Evolutionary conservation across 495 filamentous ascomycete species (phyloP).

Genomic region (Filosporella fistucella): DNA sequence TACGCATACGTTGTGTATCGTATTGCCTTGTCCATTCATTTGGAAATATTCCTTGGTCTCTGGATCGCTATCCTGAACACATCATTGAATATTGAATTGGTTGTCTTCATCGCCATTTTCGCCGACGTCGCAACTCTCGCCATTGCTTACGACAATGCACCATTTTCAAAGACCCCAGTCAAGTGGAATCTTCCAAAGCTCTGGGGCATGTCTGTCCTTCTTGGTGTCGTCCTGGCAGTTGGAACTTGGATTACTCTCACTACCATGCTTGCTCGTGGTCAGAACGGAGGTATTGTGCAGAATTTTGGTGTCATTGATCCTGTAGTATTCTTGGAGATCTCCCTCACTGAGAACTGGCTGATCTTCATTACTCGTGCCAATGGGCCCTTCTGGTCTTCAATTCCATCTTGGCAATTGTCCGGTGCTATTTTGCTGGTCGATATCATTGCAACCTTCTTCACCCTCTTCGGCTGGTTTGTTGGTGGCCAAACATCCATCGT

Average conservation of each 20-base stretch:
- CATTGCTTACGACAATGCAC: conserved; percentile 91
- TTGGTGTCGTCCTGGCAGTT: conserved; percentile 73
- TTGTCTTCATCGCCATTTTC: conserved; percentile 93
- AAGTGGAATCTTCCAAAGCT: conserved; percentile 93
- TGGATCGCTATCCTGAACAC: conserved; percentile 87
- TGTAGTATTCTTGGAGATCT: conserved; percentile 86
- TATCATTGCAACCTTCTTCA: conserved; percentile 77
- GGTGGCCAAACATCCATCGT: conserved; percentile 64
- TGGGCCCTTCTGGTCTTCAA: conserved; percentile 78
- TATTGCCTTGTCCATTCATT: conserved; percentile 86
- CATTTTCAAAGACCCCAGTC: conserved; percentile 79
- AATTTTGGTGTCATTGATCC: conserved; percentile 78
- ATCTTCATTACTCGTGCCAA: conserved; percentile 94
- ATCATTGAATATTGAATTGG: conserved; percentile 75
- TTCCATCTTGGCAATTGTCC: conserved; percentile 76
- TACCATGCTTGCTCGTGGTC: conserved; percentile 64
- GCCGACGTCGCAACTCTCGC: conserved; percentile 90
- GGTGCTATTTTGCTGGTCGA: conserved; percentile 77
- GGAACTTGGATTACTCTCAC: conserved; percentile 83
- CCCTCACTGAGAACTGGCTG: conserved; percentile 90
- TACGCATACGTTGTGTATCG: conserved; percentile 95
- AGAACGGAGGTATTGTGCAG: conserved; percentile 77
- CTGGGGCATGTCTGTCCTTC: conserved; percentile 84
- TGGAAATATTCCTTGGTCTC: conserved; percentile 84
- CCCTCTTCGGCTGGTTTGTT: conserved; percentile 75